phyloP scores from a whole-genome alignment of 495 filamentous ascomycete species.

The Hypomontagnella submonticulosa region DNA sequence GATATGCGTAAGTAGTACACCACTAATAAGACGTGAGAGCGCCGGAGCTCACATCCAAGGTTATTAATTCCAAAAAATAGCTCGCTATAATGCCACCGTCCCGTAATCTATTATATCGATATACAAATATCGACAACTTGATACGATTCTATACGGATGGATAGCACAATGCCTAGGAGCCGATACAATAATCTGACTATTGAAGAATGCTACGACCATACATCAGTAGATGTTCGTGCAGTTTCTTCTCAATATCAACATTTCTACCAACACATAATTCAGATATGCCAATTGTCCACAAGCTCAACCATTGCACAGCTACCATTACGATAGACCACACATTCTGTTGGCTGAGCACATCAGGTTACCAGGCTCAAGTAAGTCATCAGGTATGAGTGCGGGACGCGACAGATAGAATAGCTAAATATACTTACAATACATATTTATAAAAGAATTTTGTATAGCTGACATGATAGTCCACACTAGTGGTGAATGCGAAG shows the following conservation, averaged over 20 bases:
- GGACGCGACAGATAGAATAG: slow-evolving; percentile 7
- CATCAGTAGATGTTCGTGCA: slow-evolving; percentile 22
- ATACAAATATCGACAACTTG: no score
- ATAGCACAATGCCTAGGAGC: no score
- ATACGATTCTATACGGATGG: no score
- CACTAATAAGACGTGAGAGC: no score
- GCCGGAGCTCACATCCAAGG: no score
- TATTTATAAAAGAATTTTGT: not conserved
- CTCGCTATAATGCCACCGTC: no score
- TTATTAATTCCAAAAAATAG: no score
- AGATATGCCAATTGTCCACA: slow-evolving; percentile 39
- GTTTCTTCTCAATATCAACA: not conserved
- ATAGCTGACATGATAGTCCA: not conserved
- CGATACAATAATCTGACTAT: no score
- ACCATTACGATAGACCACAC: slow-evolving; percentile 28
- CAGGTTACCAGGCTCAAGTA: slow-evolving; percentile 42
- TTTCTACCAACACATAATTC: slow-evolving; percentile 9
- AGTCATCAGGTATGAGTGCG: slow-evolving; percentile 31
- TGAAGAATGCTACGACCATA: slow-evolving; percentile 14
- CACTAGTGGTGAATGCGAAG: slow-evolving; percentile 5
- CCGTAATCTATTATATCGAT: no score
- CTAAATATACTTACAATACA: slow-evolving; percentile 23
- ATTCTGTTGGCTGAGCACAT: slow-evolving; percentile 35
- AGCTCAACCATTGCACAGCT: slow-evolving; percentile 37
- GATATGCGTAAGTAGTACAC: no score